These are phyloP conservation scores for Emergomyces pasteurianus DNA, from an alignment of 2,329 filamentous ascomycete genomes.

Conservation along the genomic window DNA sequence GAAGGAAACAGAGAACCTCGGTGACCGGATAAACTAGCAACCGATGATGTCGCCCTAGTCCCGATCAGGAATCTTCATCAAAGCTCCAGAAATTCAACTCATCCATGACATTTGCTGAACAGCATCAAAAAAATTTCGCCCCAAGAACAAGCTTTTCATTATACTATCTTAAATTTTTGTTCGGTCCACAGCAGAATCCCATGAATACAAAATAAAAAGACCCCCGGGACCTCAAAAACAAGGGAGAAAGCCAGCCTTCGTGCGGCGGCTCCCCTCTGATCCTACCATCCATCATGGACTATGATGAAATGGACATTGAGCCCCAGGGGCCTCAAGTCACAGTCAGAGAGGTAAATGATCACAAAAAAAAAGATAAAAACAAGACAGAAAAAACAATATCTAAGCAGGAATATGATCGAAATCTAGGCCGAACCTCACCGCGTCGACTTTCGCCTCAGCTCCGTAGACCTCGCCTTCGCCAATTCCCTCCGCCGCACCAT, in stretches of 20 bases:
- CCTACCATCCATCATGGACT: constrained; percentile 25
- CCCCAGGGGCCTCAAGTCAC: constrained; percentile 37
- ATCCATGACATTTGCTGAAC: neutral
- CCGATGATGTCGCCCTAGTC: neutral
- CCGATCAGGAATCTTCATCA: neutral
- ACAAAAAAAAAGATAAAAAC: constrained; percentile 4
- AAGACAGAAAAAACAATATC: neutral
- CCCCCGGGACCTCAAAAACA: neutral
- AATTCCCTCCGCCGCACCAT: constrained; percentile 96
- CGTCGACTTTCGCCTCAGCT: constrained; percentile 84
- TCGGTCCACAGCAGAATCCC: too few species aligned
- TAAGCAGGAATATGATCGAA: neutral
- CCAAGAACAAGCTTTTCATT: too few species aligned
- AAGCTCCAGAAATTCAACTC: neutral
- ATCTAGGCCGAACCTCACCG: constrained; percentile 63
- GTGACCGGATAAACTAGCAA: neutral
- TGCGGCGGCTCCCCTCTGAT: neutral
- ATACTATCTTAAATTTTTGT: neutral
- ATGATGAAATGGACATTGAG: constrained; percentile 35
- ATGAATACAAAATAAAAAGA: neutral
- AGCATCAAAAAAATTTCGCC: neutral
- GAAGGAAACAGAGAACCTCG: neutral
- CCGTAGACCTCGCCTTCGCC: constrained; percentile 82
- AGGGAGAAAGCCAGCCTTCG: neutral
- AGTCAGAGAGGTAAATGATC: constrained; percentile 30